Percentiles rank a stretch among this genome's conserved stretches.
These are phyloP conservation scores for Penstemon davidsonii DNA, from an alignment of 257 asterid species.

Conservation along the genomic window DNA sequence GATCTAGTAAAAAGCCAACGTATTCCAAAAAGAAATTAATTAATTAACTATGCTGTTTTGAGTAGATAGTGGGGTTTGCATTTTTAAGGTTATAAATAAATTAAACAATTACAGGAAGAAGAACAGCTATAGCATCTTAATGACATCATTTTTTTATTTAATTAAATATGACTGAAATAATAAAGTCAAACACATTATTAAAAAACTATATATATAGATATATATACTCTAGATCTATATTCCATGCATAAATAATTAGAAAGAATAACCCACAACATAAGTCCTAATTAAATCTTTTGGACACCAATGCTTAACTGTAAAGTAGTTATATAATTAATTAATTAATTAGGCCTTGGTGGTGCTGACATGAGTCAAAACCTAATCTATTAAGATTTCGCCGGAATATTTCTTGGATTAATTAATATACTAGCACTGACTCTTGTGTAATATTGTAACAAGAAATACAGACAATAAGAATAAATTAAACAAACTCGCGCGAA, in stretches of 20 bases:
- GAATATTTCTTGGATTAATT: slow-evolving; percentile 29
- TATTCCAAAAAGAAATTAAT: too few species aligned
- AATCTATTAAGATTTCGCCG: slow-evolving; percentile 30
- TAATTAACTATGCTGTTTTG: too few species aligned
- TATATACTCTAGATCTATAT: too few species aligned
- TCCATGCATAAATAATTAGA: not conserved
- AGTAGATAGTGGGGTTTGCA: slow-evolving; percentile 3
- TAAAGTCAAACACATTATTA: too few species aligned
- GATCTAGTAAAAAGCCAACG: too few species aligned
- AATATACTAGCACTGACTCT: slow-evolving; percentile 36
- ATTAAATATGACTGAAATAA: not conserved
- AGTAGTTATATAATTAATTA: too few species aligned
- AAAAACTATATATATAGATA: not conserved
- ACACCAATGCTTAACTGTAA: too few species aligned
- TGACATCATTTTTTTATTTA: not conserved
- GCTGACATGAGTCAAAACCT: slow-evolving; percentile 37
- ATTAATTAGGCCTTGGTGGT: not conserved
- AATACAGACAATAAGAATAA: not conserved
- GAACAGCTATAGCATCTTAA: not conserved
- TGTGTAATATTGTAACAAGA: slow-evolving; percentile 19
- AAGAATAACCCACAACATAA: not conserved
- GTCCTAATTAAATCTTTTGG: too few species aligned
- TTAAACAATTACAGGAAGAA: not conserved
- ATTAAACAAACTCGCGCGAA: too few species aligned
- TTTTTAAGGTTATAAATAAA: not conserved